Conservation (phyloP, 495 filamentous ascomycete species). For the Cudoniella acicularis region DNA sequence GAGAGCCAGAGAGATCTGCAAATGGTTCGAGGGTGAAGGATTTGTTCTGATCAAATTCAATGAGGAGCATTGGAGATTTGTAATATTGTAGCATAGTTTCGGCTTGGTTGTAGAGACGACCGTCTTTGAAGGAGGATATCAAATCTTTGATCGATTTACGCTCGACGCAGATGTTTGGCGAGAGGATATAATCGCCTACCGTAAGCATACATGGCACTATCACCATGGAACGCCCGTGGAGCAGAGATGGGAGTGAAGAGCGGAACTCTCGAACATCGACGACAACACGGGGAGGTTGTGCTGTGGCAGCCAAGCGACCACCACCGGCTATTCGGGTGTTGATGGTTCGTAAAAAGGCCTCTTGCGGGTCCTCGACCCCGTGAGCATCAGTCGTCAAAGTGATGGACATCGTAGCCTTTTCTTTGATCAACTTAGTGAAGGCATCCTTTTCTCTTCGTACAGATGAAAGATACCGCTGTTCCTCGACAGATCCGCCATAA, state of each 20-base stretch:
- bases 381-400: constrained; percentile 73
- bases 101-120: constrained; percentile 85
- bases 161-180: constrained; percentile 86
- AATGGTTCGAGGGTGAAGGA: constrained; percentile 95
- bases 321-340: constrained; percentile 97
- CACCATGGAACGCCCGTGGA: constrained; percentile 81
- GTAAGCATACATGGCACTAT: constrained; percentile 93
- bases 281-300: constrained; percentile 86
- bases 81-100: constrained; percentile 95
- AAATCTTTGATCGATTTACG: constrained; percentile 90
- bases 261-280: constrained; percentile 96
- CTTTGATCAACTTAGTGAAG: constrained; percentile 88
- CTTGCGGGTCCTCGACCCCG: constrained; percentile 76
- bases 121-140: constrained; percentile 85
- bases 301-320: constrained; percentile 81
- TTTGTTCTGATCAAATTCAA: constrained; percentile 97
- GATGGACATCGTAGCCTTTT: constrained; percentile 88
- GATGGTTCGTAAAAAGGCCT: constrained; percentile 88
- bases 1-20: constrained; percentile 69
- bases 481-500: constrained; percentile 91
- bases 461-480: constrained; percentile 87
- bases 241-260: constrained; percentile 83
- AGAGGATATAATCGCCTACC: constrained; percentile 94
- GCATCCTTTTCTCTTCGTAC: constrained; percentile 92
- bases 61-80: constrained; percentile 83